Evolutionary conservation across 2,329 filamentous ascomycete species (phyloP).

Genomic region (Aphanoascus verrucosus): DNA sequence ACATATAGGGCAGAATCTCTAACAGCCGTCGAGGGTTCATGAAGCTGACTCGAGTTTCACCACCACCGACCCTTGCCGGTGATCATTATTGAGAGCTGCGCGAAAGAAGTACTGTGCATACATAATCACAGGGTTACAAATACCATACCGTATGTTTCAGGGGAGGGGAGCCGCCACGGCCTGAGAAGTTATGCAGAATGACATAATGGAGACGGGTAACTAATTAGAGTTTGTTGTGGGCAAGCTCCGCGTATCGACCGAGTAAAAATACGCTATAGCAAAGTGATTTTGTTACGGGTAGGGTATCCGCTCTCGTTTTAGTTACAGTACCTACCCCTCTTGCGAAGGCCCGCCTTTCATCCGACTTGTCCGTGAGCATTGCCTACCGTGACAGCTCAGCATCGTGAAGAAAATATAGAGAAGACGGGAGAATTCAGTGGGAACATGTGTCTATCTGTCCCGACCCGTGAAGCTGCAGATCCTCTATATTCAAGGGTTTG

Average conservation of each 20-base stretch:
- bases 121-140: too few relatives aligned
- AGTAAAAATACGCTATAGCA: not conserved
- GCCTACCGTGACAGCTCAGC: too few relatives aligned
- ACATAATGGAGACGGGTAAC: conserved; percentile 4
- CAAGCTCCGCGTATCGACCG: conserved; percentile 7
- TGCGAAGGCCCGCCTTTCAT: not conserved
- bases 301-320: not conserved
- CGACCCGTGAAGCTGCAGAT: not conserved
- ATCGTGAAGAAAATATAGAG: too few relatives aligned
- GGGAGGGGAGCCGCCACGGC: not conserved
- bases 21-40: too few relatives aligned
- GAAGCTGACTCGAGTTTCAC: too few relatives aligned
- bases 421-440: too few relatives aligned
- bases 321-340: not conserved
- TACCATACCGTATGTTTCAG: not conserved
- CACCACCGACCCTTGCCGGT: too few relatives aligned
- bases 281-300: not conserved
- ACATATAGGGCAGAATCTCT: too few relatives aligned
- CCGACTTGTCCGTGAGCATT: not conserved
- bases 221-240: not conserved
- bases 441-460: too few relatives aligned
- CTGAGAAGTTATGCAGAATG: conserved; percentile 3
- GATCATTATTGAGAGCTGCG: too few relatives aligned
- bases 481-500: not conserved
- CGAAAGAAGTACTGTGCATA: too few relatives aligned